Evolutionary conservation across 257 asterid genomes (phyloP).

Genomic region (Solanum lignicaule): DNA sequence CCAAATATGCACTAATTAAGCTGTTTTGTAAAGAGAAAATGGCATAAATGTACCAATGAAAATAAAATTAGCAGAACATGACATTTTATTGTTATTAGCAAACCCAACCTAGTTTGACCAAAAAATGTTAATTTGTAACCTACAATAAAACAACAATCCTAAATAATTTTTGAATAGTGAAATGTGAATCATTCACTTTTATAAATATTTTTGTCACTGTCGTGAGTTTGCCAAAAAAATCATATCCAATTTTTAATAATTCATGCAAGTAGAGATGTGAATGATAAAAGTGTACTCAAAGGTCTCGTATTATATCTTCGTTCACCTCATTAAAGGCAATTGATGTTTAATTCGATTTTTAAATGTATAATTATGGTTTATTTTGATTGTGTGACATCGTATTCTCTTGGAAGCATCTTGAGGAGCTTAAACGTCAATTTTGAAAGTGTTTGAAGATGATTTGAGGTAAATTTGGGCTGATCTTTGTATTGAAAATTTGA

Average conservation of each 20-base stretch:
- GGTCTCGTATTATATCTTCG: not conserved
- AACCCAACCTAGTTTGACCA: not conserved
- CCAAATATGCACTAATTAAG: not conserved
- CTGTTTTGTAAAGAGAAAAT: not conserved
- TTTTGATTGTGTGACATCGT: not conserved
- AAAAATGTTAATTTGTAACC: too few relatives aligned
- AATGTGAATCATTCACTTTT: not conserved
- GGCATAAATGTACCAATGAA: too few relatives aligned
- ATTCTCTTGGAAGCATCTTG: not conserved
- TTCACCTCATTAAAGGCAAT: not conserved
- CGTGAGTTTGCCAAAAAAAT: too few relatives aligned
- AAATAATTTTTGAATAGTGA: not conserved
- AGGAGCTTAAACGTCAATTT: not conserved
- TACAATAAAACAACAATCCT: not conserved
- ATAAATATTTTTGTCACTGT: not conserved
- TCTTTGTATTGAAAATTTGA: not conserved
- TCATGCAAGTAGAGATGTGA: not conserved
- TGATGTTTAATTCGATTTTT: not conserved
- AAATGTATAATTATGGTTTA: too few relatives aligned
- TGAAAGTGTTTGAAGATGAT: not conserved
- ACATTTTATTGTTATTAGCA: not conserved
- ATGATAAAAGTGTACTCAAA: not conserved
- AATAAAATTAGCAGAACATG: not conserved
- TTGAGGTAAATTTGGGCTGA: not conserved
- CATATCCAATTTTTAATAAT: too few relatives aligned